phyloP scores from a whole-genome alignment of 164 flowering plant species.

The Liriodendron chinense region DNA sequence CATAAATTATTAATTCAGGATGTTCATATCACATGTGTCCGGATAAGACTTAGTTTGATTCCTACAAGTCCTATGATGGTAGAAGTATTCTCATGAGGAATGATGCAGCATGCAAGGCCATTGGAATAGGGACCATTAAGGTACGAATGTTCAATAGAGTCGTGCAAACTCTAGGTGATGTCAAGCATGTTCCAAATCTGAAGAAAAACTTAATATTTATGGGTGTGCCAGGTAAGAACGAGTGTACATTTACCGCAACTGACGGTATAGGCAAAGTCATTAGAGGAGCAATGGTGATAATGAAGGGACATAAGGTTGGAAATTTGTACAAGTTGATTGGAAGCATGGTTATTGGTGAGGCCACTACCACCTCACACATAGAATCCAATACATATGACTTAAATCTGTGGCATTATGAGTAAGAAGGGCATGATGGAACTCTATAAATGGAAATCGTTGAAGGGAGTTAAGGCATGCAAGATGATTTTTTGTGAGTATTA shows the following conservation, averaged over 20 bases:
- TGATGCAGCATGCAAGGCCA: not conserved
- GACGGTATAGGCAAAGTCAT: not conserved
- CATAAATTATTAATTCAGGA: not conserved
- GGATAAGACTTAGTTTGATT: not conserved
- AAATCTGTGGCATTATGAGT: not conserved
- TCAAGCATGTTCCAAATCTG: not conserved
- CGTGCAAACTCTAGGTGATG: not conserved
- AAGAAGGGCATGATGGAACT: not conserved
- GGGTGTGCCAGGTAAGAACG: not conserved
- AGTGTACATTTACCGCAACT: too few relatives aligned
- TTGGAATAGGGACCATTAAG: not conserved
- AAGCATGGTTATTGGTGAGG: not conserved
- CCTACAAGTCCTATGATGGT: not conserved
- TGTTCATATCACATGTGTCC: not conserved
- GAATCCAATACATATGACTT: not conserved
- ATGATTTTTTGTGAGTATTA: not conserved
- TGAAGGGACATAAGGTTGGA: not conserved
- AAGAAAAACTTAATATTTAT: not conserved
- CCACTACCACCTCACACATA: not conserved
- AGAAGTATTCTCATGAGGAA: not conserved
- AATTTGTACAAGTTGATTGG: not conserved
- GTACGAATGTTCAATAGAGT: not conserved
- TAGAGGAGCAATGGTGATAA: not conserved
- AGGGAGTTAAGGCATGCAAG: not conserved
- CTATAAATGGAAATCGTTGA: not conserved